Evolutionary conservation across 768 basidiomycete species (phyloP).

Genomic region (Mycena pura): DNA sequence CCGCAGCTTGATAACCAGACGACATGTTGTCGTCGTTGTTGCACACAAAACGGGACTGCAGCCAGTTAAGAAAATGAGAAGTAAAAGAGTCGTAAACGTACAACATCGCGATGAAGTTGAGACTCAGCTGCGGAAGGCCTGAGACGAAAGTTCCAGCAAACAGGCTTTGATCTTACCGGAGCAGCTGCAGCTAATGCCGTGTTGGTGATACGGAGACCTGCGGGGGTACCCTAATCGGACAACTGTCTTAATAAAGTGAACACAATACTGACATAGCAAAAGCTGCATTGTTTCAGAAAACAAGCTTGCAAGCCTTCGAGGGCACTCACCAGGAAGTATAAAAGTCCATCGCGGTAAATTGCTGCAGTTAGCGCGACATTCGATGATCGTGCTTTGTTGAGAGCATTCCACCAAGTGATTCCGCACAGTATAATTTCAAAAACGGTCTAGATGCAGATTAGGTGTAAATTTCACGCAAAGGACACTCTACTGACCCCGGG

Average conservation of each 20-base stretch:
- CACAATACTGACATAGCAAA: conserved; percentile 8
- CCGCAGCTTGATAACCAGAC: conserved; percentile 22
- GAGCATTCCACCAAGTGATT: conserved; percentile 22
- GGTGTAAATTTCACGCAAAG: neutral
- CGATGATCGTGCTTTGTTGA: conserved; percentile 15
- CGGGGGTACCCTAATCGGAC: neutral
- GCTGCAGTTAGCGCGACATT: conserved; percentile 9
- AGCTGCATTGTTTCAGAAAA: conserved; percentile 1
- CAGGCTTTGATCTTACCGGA: conserved; percentile 2
- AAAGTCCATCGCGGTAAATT: conserved; percentile 20
- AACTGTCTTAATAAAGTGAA: neutral
- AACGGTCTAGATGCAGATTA: neutral
- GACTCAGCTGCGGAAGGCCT: neutral
- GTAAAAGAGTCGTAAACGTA: conserved; percentile 1
- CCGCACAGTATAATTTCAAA: conserved; percentile 20
- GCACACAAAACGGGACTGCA: conserved; percentile 23
- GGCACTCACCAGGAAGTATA: conserved; percentile 20
- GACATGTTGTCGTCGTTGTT: conserved; percentile 22
- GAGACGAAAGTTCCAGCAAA: neutral
- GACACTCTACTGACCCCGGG: conserved; percentile 9
- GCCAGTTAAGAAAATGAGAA: neutral
- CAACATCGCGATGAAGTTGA: conserved; percentile 27
- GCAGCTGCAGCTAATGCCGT: conserved; percentile 10
- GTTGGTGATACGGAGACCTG: conserved; percentile 22
- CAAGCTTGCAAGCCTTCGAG: neutral